Evolutionary conservation across 805 yeast genomes (phyloP), one percentile per base, ranked within the genome.

Genomic region (Candida glaebosa): DNA sequence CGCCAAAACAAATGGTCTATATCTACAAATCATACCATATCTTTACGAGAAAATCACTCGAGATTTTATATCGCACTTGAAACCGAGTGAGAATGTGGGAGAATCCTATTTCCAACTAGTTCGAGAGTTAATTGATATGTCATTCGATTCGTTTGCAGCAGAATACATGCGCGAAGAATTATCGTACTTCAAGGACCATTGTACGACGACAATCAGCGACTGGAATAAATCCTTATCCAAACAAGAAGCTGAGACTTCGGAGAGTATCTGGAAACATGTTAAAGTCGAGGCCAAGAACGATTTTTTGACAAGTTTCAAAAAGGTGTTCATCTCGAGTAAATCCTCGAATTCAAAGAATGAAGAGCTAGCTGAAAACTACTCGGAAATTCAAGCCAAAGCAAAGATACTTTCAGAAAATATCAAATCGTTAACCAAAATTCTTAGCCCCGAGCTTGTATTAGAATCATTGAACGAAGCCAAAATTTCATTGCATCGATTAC

Each of bases 391-490:
- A 38, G 95, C 95, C 1, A 82, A 83, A 49, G 76, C 89, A 19
- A 87, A 86, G 46, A 80, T 90, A 22, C 71, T 91, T 53, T 79
- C 81, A 19, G 82, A 79, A 30, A 87, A 87, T 48, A 74, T 93
- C 46, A 82, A 81, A 48, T 82, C 85, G 14, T 78, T 93, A 52
- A 85, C 84, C 52, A 73, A 82, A 3, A 78, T 87, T 22, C 82
- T 91, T 45, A 85, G 89, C 52, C 76, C 91, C 37, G 96, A 90
- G 55, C 68, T 91, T 36, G 84, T 91, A 1, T 76, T 87, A 45
- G 75, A 78, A 38, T 71, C 87, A 6, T 67, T 90, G 40, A 85
- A 83, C 48, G 76, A 75, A 24, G 91, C 91, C 4, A 80, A 81
- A 46, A 65, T 67, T 8, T 74, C 83, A 19, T 75, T 87, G 15